Evolutionary conservation across 2,329 filamentous ascomycete species (phyloP).

Genomic region (Epichloe coenophiala): DNA sequence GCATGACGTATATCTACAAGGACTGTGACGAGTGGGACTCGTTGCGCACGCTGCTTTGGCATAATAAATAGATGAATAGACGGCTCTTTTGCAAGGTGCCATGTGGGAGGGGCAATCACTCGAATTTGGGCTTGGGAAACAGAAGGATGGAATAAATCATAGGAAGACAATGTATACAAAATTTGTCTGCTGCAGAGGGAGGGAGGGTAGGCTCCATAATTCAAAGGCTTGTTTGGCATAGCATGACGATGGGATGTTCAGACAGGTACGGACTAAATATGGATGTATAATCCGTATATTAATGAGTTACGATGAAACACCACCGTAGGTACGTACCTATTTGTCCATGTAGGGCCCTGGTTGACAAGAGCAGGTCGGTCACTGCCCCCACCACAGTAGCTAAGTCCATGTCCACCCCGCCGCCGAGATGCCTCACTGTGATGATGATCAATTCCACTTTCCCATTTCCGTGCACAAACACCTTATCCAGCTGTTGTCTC

Average conservation of each 20-base stretch:
- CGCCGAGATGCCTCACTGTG: too few relatives aligned
- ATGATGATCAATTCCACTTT: neutral
- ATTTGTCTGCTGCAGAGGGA: neutral
- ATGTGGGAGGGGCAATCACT: neutral
- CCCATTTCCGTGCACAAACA: neutral
- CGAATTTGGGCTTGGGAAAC: neutral
- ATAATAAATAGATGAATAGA: constrained; percentile 49
- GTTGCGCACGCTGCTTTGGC: constrained; percentile 69
- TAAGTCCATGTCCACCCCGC: too few relatives aligned
- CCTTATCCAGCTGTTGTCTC: neutral
- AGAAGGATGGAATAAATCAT: neutral
- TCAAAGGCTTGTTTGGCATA: neutral
- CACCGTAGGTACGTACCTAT: too few relatives aligned
- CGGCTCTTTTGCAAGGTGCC: neutral
- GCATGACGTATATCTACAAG: constrained; percentile 94
- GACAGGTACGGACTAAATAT: neutral
- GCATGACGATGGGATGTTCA: neutral
- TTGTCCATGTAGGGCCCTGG: too few relatives aligned
- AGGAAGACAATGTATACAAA: neutral
- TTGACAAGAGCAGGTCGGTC: too few relatives aligned
- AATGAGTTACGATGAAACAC: too few relatives aligned
- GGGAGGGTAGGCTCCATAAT: neutral
- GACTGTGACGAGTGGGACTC: constrained; percentile 86
- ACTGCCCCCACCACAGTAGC: too few relatives aligned
- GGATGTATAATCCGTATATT: neutral